A percentile compares a stretch with the other conserved stretches of the same genome.
Evolutionary conservation across 73 alveolate species (phyloP).

Genomic region (Paramecium sexaurelia): DNA sequence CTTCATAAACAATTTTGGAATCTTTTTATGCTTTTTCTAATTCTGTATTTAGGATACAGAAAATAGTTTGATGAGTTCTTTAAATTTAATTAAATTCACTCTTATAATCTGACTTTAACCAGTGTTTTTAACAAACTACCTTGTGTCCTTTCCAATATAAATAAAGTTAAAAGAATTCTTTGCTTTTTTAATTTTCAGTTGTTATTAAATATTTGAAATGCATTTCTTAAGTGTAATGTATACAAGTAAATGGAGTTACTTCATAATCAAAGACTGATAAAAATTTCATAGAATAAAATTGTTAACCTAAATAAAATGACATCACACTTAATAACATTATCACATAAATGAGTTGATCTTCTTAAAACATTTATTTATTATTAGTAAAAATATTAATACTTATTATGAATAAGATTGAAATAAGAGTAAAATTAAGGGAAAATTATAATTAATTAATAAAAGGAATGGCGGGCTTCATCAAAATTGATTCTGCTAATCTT

Average conservation of each 20-base stretch:
- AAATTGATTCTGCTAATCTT: neutral
- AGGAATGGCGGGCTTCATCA: neutral
- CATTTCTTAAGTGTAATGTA: neutral
- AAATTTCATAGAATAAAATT: neutral
- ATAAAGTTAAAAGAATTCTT: neutral
- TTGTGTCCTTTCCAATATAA: neutral
- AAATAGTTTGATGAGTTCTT: neutral
- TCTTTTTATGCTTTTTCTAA: neutral
- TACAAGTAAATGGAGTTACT: neutral
- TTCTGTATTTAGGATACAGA: neutral
- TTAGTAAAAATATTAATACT: neutral
- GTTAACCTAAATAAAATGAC: neutral
- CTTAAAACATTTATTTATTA: neutral
- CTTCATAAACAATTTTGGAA: neutral
- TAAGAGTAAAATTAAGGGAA: neutral
- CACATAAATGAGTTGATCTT: neutral
- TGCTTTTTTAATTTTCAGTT: neutral
- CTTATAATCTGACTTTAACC: neutral
- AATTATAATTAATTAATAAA: neutral
- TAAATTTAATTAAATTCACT: neutral
- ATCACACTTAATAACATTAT: neutral
- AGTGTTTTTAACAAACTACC: slow-evolving; percentile 2
- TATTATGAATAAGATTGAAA: neutral
- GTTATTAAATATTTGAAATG: neutral
- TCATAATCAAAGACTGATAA: neutral